phyloP scores from a whole-genome alignment of 2,329 filamentous ascomycete genomes.

The Alternaria arborescens region DNA sequence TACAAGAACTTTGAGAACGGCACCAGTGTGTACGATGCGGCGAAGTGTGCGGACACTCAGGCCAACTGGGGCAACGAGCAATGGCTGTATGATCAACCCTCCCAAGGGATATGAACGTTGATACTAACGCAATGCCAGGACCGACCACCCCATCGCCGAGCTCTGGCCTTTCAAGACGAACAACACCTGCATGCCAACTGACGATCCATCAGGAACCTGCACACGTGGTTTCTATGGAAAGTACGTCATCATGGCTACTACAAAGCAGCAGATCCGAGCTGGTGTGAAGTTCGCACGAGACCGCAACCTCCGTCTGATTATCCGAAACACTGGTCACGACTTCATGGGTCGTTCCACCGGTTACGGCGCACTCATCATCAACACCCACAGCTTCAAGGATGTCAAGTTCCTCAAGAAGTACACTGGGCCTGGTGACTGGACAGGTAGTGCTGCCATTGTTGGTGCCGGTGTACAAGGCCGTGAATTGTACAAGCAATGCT shows the following conservation, averaged over 20 bases:
- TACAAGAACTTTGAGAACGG: conserved; percentile 36
- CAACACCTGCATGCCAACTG: conserved; percentile 44
- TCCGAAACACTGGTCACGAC: conserved; percentile 49
- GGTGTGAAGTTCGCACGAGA: conserved; percentile 47
- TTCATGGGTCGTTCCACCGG: conserved; percentile 49
- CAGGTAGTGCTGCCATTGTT: conserved; percentile 40
- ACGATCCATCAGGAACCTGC: conserved; percentile 36
- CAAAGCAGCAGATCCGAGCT: conserved; percentile 43
- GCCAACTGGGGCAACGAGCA: conserved; percentile 42
- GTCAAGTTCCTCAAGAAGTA: conserved; percentile 42
- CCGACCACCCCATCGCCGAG: conserved; percentile 42
- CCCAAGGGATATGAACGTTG: neutral
- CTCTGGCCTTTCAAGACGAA: conserved; percentile 48
- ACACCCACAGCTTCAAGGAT: conserved; percentile 50
- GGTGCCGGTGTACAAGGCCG: conserved; percentile 49
- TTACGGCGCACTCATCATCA: conserved; percentile 46
- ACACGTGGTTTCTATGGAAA: conserved; percentile 45
- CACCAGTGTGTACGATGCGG: conserved; percentile 34
- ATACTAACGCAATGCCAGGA: conserved; percentile 25
- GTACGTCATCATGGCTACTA: conserved; percentile 47
- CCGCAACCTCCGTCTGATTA: conserved; percentile 43
- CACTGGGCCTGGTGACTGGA: conserved; percentile 44
- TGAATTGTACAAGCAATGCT: conserved; percentile 43
- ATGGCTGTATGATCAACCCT: conserved; percentile 36
- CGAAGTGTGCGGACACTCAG: conserved; percentile 37